Conservation (phyloP, 179 eudicot species). For the Sideroxylon spinosum region DNA sequence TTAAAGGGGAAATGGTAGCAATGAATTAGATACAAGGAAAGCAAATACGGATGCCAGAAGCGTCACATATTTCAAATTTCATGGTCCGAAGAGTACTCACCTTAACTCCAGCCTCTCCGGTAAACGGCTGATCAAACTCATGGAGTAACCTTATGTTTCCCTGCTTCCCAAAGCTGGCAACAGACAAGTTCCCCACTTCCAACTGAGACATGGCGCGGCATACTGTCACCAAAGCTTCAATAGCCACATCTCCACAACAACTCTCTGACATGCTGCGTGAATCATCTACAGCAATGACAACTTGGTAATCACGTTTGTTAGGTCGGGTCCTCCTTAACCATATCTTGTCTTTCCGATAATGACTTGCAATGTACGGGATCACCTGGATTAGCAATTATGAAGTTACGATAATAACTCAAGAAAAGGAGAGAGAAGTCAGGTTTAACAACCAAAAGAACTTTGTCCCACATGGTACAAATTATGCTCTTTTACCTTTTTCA, state of each 20-base stretch:
- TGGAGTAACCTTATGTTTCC: constrained; percentile 83
- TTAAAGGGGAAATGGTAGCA: neutral
- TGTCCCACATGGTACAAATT: neutral
- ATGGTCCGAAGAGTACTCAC: constrained; percentile 34
- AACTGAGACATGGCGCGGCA: constrained; percentile 96
- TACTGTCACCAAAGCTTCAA: constrained; percentile 94
- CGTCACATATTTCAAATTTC: neutral
- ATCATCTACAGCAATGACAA: constrained; percentile 89
- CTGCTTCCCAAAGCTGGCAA: constrained; percentile 83
- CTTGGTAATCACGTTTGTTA: constrained; percentile 93
- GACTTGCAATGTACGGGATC: constrained; percentile 86
- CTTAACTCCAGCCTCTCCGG: constrained; percentile 86
- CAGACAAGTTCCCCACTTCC: constrained; percentile 92
- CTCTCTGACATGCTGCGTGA: constrained; percentile 96
- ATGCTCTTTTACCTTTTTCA: constrained; percentile 69
- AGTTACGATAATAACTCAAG: neutral
- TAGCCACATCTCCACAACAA: constrained; percentile 78
- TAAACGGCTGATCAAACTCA: constrained; percentile 83
- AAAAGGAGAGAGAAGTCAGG: neutral
- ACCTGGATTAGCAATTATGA: constrained; percentile 42
- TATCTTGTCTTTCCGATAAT: constrained; percentile 90
- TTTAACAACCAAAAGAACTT: no score
- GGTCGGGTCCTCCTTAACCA: constrained; percentile 96
- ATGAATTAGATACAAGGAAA: neutral
- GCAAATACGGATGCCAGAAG: neutral